phyloP scores from a whole-genome alignment of 169 alveolate species.

The Blepharisma undulans region DNA sequence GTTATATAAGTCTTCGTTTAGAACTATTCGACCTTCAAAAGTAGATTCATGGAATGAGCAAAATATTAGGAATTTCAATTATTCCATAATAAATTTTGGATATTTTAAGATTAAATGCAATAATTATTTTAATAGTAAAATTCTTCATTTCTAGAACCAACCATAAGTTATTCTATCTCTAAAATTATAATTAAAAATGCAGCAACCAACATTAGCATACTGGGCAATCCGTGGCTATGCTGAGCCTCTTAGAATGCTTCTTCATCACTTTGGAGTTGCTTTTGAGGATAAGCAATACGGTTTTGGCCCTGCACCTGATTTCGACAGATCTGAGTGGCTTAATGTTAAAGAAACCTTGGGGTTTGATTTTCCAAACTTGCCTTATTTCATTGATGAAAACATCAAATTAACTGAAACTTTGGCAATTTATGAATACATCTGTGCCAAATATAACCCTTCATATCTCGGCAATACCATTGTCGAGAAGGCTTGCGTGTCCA shows the following conservation, averaged over 20 bases:
- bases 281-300: slow-evolving; percentile 15
- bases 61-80: too few relatives aligned
- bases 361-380: slow-evolving; percentile 73
- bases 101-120: neutral
- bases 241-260: slow-evolving; percentile 35
- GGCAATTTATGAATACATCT: slow-evolving; percentile 28
- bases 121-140: too few relatives aligned
- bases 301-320: slow-evolving; percentile 37
- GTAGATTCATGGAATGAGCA: neutral
- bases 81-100: too few relatives aligned
- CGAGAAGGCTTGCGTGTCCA: neutral
- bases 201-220: slow-evolving; percentile 41
- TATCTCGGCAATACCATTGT: slow-evolving; percentile 1
- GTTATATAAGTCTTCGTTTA: neutral
- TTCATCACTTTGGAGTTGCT: slow-evolving; percentile 35
- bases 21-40: neutral
- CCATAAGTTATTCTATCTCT: neutral
- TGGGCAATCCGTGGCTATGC: slow-evolving; percentile 51
- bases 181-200: neutral
- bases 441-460: neutral
- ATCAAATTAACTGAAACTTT: slow-evolving; percentile 39
- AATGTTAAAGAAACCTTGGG: slow-evolving; percentile 45
- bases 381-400: slow-evolving; percentile 78
- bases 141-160: neutral
- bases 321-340: slow-evolving; percentile 23